These are phyloP conservation scores for Podila horticola DNA, from an alignment of 192 early-diverging fungal species.

Conservation along the genomic window DNA sequence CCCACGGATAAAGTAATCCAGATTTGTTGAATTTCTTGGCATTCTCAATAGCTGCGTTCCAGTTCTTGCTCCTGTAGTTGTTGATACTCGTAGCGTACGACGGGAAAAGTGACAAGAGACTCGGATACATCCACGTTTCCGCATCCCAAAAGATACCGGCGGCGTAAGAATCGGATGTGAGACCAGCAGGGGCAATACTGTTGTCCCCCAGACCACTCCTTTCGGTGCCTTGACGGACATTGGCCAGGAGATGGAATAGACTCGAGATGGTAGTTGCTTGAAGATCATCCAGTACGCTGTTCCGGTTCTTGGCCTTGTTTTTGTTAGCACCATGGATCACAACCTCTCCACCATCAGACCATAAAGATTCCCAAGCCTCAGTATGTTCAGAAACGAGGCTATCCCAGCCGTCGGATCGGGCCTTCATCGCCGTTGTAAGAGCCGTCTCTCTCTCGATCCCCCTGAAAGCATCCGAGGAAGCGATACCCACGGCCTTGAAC, in stretches of 20 bases:
- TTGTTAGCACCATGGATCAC: conserved; percentile 37
- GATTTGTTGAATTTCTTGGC: conserved; percentile 32
- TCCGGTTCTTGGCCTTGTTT: neutral
- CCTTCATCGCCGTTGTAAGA: conserved; percentile 26
- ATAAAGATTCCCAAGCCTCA: conserved; percentile 39
- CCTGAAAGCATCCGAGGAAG: conserved; percentile 45
- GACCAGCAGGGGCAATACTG: conserved; percentile 46
- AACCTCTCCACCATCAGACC: conserved; percentile 44
- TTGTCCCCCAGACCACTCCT: conserved; percentile 43
- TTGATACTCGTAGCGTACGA: conserved; percentile 52
- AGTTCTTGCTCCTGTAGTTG: conserved; percentile 49
- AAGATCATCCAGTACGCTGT: conserved; percentile 22
- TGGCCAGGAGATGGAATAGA: conserved; percentile 39
- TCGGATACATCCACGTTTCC: conserved; percentile 51
- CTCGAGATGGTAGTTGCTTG: conserved; percentile 35
- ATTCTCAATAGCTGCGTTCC: conserved; percentile 40
- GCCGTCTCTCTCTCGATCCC: conserved; percentile 28
- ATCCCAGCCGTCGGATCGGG: conserved; percentile 35
- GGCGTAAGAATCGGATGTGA: conserved; percentile 49
- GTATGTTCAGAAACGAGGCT: conserved; percentile 20
- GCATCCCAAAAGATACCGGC: conserved; percentile 55
- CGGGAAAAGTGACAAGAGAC: conserved; percentile 44
- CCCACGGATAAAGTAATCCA: conserved; percentile 47
- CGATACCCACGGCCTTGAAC: conserved; percentile 43
- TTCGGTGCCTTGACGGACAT: conserved; percentile 38